Base-by-base conservation (phyloP, 371 early-diverging fungal species). In the Mucor indicus region DNA sequence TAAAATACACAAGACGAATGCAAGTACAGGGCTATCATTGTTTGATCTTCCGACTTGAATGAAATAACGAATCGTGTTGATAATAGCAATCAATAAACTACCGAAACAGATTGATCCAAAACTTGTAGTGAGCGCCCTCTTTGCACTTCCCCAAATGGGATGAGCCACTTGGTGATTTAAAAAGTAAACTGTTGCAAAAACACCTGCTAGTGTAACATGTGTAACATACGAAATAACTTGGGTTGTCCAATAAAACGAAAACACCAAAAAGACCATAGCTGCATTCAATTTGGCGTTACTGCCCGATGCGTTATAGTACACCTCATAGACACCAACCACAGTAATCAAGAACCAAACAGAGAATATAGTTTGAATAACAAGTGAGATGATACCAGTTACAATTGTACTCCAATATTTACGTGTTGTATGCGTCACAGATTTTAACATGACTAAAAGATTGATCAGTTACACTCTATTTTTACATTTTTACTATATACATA, bases 31-130 rank as follows among this genome's bases (percentile, higher is more conserved):
- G 57, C 63, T 64, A 49, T 73, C 60, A 3, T 65, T 57, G 20
- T 48, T 43, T 13, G 38, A 42, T 38, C 56, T 62, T 6, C 60
- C 64, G 2, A 69, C 33, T 2, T 46, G 44, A 20, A 74, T 38
- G 27, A 74, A 62, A 17, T 59, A 64, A 16, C 75, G 63, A 12
- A 74, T 17, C 15, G 68, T 42, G 29, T 90, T 90, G 41, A 96
- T 60, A 8, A 93, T 21, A 2, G 96, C 93, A 50, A 96, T 87
- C 15, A 96, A 58, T 25, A 96, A 72, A 23, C 89, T 86, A 10
- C 98, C 98, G 62, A 91, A 96, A 59, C 96, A 95, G 53, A 94
- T 83, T 23, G 89, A 84, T 35, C 98, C 98, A 62, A 98, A 93
- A 12, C 90, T 89, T 11, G 91, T 92, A 2, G 95, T 93, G 30